Evolutionary conservation across 176 grass and related monocot genomes (phyloP), one percentile per base, ranked within the genome.

Genomic region (Hyparrhenia diplandra): DNA sequence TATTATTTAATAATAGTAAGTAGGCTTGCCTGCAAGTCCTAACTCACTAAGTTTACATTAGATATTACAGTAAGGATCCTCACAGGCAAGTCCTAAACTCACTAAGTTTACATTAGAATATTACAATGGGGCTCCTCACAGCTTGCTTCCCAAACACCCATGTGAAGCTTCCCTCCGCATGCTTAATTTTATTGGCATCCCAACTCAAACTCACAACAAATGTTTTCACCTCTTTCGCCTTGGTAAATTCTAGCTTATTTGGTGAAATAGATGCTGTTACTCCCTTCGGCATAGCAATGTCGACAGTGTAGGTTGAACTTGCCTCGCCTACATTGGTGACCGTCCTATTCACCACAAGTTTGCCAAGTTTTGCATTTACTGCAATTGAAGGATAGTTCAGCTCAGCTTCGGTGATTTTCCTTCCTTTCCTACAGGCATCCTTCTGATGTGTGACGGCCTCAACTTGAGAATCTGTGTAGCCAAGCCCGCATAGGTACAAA

Each of bases 361-460:
- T 76, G 5, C 42, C 60, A 1, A 8, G 1, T 7, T 12, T 77
- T 5, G 58, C 80, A 2, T 16, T 21, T 10, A 60, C 25, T 10
- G 69, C 60, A 41, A 91, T 45, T 10, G 85, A 87, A 41, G 85
- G 89, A 2, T 87, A 87, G 34, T 91, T 91, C 16, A 91, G 32
- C 34, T 87, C 85, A 27, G 68, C 81, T 34, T 84, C 69, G 0
- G 21, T 21, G 0, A 84, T 75, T 25, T 84, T 87, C 12, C 12
- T 71, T 46, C 67, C 64, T 21, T 46, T 35, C 20, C 3, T 6
- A 10, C 89, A 91, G 7, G 69, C 36, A 62, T 31, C 41, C 34
- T 81, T 80, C 25, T 23, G 27, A 45, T 71, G 69, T 30, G 81
- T 81, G 41, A 91, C 57, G 20, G 29, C 57, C 42, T 81, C 75